These are phyloP conservation scores for Phalaenopsis aphrodite DNA, from an alignment of 106 monocot genomes.

Conservation along the genomic window DNA sequence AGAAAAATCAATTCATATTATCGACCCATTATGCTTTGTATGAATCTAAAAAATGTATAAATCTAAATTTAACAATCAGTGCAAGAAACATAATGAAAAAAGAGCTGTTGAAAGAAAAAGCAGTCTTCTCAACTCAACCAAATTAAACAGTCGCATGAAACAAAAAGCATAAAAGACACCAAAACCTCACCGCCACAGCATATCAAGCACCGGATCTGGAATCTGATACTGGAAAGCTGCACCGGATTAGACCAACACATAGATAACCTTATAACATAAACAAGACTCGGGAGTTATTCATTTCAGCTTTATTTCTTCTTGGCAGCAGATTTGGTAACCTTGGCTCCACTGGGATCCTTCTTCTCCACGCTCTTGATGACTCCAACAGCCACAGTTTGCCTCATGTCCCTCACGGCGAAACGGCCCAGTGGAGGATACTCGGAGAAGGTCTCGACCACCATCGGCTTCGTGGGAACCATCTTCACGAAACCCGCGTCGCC, in stretches of 20 bases:
- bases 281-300: neutral
- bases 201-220: neutral
- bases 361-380: constrained; percentile 62
- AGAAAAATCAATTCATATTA: too few relatives aligned
- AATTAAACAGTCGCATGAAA: neutral
- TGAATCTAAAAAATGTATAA: too few relatives aligned
- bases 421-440: constrained; percentile 49
- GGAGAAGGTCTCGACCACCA: constrained; percentile 56
- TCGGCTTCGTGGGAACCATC: constrained; percentile 62
- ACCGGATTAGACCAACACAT: neutral
- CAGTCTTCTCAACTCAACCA: neutral
- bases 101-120: neutral
- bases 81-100: too few relatives aligned
- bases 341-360: constrained; percentile 54
- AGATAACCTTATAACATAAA: neutral
- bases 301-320: constrained; percentile 41
- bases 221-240: neutral
- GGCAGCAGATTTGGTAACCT: constrained; percentile 56
- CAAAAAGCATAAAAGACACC: neutral
- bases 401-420: constrained; percentile 57
- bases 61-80: too few relatives aligned
- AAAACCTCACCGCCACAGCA: constrained; percentile 4
- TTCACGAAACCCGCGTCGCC: constrained; percentile 50
- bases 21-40: too few relatives aligned
- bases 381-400: constrained; percentile 57